A percentile compares a stretch with the other conserved stretches of the same genome.
These are phyloP conservation scores for Candida smagusa DNA, from an alignment of 1,139 yeast genomes.

Conservation along the genomic window DNA sequence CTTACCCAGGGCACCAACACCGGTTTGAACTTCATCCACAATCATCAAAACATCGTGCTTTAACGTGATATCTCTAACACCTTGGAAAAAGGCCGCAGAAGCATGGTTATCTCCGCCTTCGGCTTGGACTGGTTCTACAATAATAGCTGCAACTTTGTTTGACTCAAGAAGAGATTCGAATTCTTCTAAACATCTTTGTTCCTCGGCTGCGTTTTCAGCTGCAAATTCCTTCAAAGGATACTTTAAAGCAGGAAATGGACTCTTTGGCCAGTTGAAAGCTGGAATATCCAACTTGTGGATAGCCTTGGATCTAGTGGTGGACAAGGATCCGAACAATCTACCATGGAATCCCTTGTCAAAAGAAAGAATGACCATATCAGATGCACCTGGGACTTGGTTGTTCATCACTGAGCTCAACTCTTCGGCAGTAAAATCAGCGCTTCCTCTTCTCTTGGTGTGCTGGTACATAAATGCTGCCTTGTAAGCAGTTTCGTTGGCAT, in stretches of 20 bases:
- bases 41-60: conserved; percentile 60
- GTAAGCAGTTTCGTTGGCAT: conserved; percentile 74
- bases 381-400: conserved; percentile 64
- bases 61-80: conserved; percentile 58
- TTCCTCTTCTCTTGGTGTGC: conserved; percentile 57
- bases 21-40: conserved; percentile 74
- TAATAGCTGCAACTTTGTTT: conserved; percentile 57
- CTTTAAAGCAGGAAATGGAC: conserved; percentile 64
- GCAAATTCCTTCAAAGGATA: conserved; percentile 59
- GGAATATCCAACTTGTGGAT: conserved; percentile 75
- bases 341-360: conserved; percentile 76
- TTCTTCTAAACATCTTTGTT: conserved; percentile 53
- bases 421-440: conserved; percentile 49
- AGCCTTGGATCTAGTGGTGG: conserved; percentile 72
- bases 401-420: conserved; percentile 64
- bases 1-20: conserved; percentile 70
- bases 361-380: conserved; percentile 63
- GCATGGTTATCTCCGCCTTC: conserved; percentile 80
- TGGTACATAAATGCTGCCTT: conserved; percentile 79
- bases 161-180: conserved; percentile 53
- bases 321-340: conserved; percentile 68
- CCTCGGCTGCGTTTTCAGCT: conserved; percentile 56
- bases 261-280: conserved; percentile 74
- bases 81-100: conserved; percentile 58
- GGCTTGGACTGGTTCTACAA: conserved; percentile 71